Evolutionary conservation across 1,284 basidiomycete species (phyloP), one percentile per base, ranked within the genome.

Genomic region (Meira nashicola): DNA sequence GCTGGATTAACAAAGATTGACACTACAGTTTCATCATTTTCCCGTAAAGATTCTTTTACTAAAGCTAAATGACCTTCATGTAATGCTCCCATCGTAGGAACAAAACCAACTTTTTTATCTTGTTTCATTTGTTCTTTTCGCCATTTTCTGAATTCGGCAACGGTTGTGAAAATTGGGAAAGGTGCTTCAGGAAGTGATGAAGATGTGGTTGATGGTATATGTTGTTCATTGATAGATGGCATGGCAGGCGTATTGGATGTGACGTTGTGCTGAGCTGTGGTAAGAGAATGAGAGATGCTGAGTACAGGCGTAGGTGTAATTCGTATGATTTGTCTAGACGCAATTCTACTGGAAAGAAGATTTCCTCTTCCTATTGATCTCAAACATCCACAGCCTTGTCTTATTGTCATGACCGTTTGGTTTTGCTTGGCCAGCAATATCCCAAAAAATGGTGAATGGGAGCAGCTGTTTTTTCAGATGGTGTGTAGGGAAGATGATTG

Each of bases 1-100:
- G 93, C 89, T 0, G 95, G 95, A 77, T 98, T 97, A 60, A 97
- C 92, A 79, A 96, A 98, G 68, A 98, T 90, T 12, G 93, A 96
- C 62, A 96, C 83, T 64, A 97, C 86, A 0, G 94, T 97, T 47
- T 88, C 79, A 63, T 93, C 89, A 73, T 93, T 92, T 59, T 87
- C 85, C 0, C 80, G 77, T 5, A 97, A 82, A 0, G 90, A 92
- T 55, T 83, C 76, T 39, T 81, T 78, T 25, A 85, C 84, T 55
- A 46, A 51, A 46, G 14, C 44, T 41, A 96, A 82, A 79, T 97
- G 94, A 0, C 95, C 94, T 25, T 89, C 86, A 76, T 98, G 94
- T 52, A 98, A 80, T 0, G 93, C 93, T 25, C 94, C 94, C 95
- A 98, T 98, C 41, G 94, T 98, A 0, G 94, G 86, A 9, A 98